Base-by-base conservation (phyloP, 345 rosid genomes). In the Camelina laxa region DNA sequence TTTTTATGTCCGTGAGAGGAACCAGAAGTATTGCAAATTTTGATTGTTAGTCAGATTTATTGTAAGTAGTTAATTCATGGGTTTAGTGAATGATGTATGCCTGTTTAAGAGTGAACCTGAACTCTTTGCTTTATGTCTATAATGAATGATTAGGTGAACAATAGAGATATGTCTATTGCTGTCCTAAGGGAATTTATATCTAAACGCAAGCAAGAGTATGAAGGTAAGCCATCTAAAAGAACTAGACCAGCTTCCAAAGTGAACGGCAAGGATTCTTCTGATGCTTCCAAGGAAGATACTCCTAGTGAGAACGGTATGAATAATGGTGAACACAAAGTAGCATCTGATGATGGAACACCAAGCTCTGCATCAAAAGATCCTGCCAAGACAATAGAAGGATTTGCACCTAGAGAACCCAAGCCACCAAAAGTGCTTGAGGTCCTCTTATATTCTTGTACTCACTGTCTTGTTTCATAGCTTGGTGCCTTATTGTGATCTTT, bases 361-460 rank as follows among this genome's bases (percentile, higher is more conserved):
- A 54, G 19, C 73, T 75, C 67, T 62, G 69, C 55, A 21, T 75
- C 84, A 9, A 84, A 85, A 69, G 84, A 80, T 53, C 57, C 82
- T 3, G 33, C 69, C 56, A 81, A 83, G 82, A 53, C n/a, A 13
- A 24, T 57, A 0, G 86, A 84, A 48, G 85, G 75, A 57, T 80
- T 80, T 75, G 76, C 80, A 76, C 77, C n/a, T 6, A 73, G 75
- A 63, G 88, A 83, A 70, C 86, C 84, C 66, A 85, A 85, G 84
- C 89, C 92, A 55, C 90, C 94, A 39, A 87, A 82, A 81, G 98
- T 92, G 71, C 96, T 95, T 31, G 97, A 95, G 98, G 99, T 95
- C 59, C 33, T 60, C 70, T 50, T 30, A 48, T 19, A 21, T 58
- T 42, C 30, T 78, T 45, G 6, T 16, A 76, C 19, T 60, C 62